Percentiles rank a stretch among this genome's conserved stretches.
Evolutionary conservation across 192 early-diverging fungal genomes (phyloP).

Genomic region (Anaeromyces robustus): DNA sequence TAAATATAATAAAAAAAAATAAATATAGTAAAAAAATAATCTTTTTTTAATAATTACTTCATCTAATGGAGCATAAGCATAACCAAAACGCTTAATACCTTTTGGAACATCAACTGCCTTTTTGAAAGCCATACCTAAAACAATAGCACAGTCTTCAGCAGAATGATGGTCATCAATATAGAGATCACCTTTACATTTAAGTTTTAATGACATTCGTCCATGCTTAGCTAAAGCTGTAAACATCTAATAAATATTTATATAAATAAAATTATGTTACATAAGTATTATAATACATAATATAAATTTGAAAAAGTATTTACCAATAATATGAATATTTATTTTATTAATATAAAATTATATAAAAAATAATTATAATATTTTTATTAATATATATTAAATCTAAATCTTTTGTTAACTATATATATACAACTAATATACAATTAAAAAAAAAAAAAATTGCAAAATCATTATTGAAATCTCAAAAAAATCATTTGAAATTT

Average conservation of each 20-base stretch:
- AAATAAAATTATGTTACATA: too few relatives aligned
- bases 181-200: slow-evolving; percentile 82
- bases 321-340: too few relatives aligned
- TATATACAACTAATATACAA: too few relatives aligned
- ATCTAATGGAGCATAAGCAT: slow-evolving; percentile 89
- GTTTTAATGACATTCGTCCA: slow-evolving; percentile 68
- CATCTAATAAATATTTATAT: slow-evolving; percentile 63
- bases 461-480: too few relatives aligned
- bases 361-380: too few relatives aligned
- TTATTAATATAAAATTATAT: too few relatives aligned
- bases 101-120: slow-evolving; percentile 68
- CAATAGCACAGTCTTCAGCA: slow-evolving; percentile 83
- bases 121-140: slow-evolving; percentile 85
- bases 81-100: slow-evolving; percentile 75
- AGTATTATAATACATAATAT: too few relatives aligned
- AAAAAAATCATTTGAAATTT: too few relatives aligned
- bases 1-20: slow-evolving; percentile 4
- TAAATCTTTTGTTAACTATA: too few relatives aligned
- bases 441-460: too few relatives aligned
- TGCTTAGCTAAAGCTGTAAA: slow-evolving; percentile 96
- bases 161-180: slow-evolving; percentile 99
- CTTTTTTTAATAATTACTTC: slow-evolving; percentile 35
- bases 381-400: too few relatives aligned
- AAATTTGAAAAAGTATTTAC: too few relatives aligned
- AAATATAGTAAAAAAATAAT: background rate